These are phyloP conservation scores for Eutrema salsugineum DNA, from an alignment of 441 rosid species.

Conservation along the genomic window DNA sequence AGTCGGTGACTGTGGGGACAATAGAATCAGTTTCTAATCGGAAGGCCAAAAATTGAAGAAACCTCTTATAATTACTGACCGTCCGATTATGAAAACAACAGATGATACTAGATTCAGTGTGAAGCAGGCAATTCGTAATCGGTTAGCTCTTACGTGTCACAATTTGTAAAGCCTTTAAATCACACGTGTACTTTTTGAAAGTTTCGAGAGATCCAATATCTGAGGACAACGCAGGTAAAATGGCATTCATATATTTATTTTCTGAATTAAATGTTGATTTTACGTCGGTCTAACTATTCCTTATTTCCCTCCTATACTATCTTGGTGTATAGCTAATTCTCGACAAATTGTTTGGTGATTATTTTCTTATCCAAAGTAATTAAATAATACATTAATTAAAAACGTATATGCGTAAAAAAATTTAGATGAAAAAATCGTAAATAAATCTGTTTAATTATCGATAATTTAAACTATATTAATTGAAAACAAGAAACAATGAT, in stretches of 20 bases:
- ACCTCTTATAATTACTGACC: not conserved
- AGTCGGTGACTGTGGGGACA: not conserved
- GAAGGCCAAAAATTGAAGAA: not conserved
- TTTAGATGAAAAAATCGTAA: too few relatives aligned
- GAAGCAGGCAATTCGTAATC: conserved; percentile 3
- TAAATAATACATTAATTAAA: too few relatives aligned
- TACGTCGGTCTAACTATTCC: conserved; percentile 1
- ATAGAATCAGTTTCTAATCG: not conserved
- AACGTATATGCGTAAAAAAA: too few relatives aligned
- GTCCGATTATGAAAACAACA: not conserved
- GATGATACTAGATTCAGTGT: not conserved
- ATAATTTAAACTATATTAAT: too few relatives aligned
- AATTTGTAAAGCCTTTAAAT: not conserved
- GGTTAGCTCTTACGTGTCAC: conserved; percentile 14
- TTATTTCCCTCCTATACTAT: not conserved
- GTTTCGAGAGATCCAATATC: not conserved
- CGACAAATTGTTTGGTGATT: not conserved
- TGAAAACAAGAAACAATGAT: too few relatives aligned
- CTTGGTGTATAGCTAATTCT: not conserved
- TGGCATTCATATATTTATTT: not conserved
- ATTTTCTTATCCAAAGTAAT: too few relatives aligned
- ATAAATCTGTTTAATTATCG: too few relatives aligned
- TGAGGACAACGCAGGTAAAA: conserved; percentile 6
- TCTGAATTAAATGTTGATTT: not conserved
- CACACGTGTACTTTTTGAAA: conserved; percentile 11